Conservation (phyloP, 441 rosid genomes). For the Mallotus repandus region DNA sequence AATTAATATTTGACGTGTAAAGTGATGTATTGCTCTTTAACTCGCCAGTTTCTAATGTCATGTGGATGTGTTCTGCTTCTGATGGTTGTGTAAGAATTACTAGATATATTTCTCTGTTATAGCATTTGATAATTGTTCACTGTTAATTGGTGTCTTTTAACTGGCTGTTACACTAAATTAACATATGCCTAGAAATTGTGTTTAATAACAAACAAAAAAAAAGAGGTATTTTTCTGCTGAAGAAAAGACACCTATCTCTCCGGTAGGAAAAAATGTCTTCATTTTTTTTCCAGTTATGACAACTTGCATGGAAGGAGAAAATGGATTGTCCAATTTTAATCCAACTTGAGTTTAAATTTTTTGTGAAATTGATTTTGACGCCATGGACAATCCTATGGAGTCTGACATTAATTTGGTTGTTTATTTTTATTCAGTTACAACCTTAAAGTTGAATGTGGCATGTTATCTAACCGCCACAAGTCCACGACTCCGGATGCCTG, state of each 20-base stretch:
- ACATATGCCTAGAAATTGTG: neutral
- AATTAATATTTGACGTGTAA: too few relatives aligned
- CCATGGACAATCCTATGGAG: neutral
- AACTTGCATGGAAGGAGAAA: neutral
- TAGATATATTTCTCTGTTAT: neutral
- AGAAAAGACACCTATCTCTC: neutral
- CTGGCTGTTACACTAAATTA: neutral
- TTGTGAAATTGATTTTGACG: neutral
- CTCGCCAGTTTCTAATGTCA: neutral
- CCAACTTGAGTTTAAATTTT: neutral
- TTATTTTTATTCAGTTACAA: slow-evolving; percentile 50
- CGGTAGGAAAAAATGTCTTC: too few relatives aligned
- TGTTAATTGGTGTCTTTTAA: neutral
- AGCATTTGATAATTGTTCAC: neutral
- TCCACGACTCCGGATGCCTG: slow-evolving; percentile 90
- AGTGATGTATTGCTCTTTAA: neutral
- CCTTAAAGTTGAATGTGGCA: slow-evolving; percentile 94
- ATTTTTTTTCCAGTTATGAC: neutral
- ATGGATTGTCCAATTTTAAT: neutral
- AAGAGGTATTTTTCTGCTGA: neutral
- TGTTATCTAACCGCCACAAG: slow-evolving; percentile 59
- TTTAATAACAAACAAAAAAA: neutral
- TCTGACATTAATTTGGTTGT: neutral
- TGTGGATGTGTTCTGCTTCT: neutral
- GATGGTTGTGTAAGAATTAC: too few relatives aligned